Percentiles rank a stretch among this genome's conserved stretches.
phyloP scores from a whole-genome alignment of 2,329 filamentous ascomycete genomes.

The Madurella mycetomatis region DNA sequence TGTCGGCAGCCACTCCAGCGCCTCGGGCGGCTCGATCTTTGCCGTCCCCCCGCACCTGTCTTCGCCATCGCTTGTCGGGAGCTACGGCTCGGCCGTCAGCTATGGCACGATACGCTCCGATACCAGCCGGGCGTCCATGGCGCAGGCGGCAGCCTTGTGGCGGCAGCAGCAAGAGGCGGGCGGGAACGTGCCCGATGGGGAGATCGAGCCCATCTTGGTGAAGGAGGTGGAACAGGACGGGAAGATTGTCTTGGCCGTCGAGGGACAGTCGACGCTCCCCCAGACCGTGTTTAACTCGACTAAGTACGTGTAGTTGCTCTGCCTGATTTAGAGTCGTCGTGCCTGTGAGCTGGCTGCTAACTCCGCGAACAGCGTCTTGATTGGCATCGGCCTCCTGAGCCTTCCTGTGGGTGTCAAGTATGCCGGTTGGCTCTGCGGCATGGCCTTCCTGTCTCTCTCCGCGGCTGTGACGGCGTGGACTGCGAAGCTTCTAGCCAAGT shows the following conservation, averaged over 20 bases:
- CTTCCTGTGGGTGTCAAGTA: conserved; percentile 84
- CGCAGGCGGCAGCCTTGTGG: conserved; percentile 49
- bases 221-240: conserved; percentile 87
- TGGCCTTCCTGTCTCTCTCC: conserved; percentile 67
- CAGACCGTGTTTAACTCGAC: conserved; percentile 97
- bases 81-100: conserved; percentile 56
- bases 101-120: conserved; percentile 52
- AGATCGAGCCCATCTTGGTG: conserved; percentile 73
- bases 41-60: conserved; percentile 57
- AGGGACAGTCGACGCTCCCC: conserved; percentile 90
- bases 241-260: conserved; percentile 74
- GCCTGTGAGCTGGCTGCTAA: conserved; percentile 3
- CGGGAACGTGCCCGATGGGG: conserved; percentile 48
- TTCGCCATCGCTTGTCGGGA: conserved; percentile 66
- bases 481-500: conserved; percentile 77
- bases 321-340: not conserved
- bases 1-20: conserved; percentile 28
- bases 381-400: conserved; percentile 84
- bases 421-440: conserved; percentile 81
- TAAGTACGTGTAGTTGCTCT: conserved; percentile 49
- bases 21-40: conserved; percentile 48
- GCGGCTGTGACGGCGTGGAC: conserved; percentile 80
- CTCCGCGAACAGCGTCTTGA: conserved; percentile 56
- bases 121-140: conserved; percentile 44
- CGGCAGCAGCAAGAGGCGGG: conserved; percentile 49